Base-by-base conservation (phyloP, 148 eudicot species). In the Talinum fruticosum region DNA sequence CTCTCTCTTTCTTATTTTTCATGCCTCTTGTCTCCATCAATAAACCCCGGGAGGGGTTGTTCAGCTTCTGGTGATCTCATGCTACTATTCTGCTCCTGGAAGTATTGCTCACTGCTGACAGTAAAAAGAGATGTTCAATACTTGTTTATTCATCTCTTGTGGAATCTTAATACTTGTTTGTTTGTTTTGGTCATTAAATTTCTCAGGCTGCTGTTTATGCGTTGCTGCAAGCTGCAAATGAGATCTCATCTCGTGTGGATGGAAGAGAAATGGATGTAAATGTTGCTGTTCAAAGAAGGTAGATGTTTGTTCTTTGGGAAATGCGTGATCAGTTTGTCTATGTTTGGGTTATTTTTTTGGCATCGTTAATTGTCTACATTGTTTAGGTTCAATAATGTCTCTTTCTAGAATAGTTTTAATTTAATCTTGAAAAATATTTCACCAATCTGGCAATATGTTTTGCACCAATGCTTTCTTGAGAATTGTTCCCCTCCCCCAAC, bases 271-370 rank as follows among this genome's bases (percentile, higher is more conserved):
- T 83, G 80, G 95, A 96, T 71, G 84, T 90, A 83, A 93, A 89
- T 85, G 84, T 85, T 70, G 84, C 84, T 81, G 94, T 96, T 69
- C 97, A 93, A 75, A 90, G 91, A 87, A 96, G 97, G 99, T 93
- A 85, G 29, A 77, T 64, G 35, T 18, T 66, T 61, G n/a, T 36
- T 41, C 71, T 41, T 30, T 45, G 15, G 29, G 23, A 66, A 66
- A 13, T 47, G 73, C 47, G 33, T 72, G 61, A 72, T 33, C 44
- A 45, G 2, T 80, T 14, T 69, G 67, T 57, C 64, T 59, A n/a
- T n/a, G n/a, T 24, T 6, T 6, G 2, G 18, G 24, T 69, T 37
- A 19, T n/a, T 69, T 37, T 69, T 15, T 51, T 51, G 23, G n/a
- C 15, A 51, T 5, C 24, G 10, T 57, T 8, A 57, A 18, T 57